These are phyloP conservation scores for Colletotrichum godetiae DNA, from an alignment of 2,329 filamentous ascomycete genomes.

Conservation along the genomic window DNA sequence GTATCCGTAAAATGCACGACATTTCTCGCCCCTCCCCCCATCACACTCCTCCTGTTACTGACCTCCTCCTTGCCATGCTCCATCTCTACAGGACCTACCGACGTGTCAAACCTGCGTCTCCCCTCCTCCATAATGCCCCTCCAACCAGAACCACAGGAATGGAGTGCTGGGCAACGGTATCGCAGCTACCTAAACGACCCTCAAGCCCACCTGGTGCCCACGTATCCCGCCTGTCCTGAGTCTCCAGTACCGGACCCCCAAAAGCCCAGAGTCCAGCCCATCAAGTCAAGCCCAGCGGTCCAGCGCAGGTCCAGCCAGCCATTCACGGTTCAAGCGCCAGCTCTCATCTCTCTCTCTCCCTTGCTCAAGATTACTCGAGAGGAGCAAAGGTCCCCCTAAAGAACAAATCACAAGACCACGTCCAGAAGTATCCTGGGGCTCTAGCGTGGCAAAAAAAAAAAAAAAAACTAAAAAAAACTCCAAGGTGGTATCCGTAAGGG, in stretches of 20 bases:
- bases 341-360: neutral
- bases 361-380: neutral
- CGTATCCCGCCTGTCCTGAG: neutral
- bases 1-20: conserved; percentile 3
- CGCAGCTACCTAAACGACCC: neutral
- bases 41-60: neutral
- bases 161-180: conserved; percentile 15
- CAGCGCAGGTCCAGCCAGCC: neutral
- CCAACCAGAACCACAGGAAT: conserved; percentile 15
- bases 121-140: neutral
- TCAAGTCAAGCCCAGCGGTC: neutral
- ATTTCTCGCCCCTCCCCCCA: neutral
- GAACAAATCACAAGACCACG: neutral
- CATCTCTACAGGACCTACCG: neutral
- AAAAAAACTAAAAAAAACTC: no score
- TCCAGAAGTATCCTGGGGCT: neutral
- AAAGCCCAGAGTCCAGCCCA: neutral
- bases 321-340: neutral
- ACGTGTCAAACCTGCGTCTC: neutral
- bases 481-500: neutral
- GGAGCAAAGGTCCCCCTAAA: neutral
- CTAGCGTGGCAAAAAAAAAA: neutral
- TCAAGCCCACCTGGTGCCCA: conserved; percentile 7
- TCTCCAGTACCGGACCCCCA: neutral
- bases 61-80: neutral